Percentiles rank a stretch among this genome's conserved stretches.
Evolutionary conservation across 805 yeast genomes (phyloP).

Genomic region (Kazachstania bromeliacearum): DNA sequence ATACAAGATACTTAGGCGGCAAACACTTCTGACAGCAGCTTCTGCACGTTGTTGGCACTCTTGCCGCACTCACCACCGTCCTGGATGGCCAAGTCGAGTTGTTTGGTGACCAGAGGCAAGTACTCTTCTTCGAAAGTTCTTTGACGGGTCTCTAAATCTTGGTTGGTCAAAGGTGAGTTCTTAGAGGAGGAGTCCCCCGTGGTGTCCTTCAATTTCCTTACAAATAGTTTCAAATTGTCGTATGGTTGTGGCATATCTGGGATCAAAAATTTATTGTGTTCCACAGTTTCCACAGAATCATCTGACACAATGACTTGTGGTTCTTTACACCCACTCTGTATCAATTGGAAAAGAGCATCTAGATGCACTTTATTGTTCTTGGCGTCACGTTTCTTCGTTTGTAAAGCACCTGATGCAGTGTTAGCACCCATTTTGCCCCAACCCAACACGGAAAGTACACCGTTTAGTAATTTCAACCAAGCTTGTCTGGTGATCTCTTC

Average conservation of each 20-base stretch:
- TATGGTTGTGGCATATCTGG: slow-evolving; percentile 55
- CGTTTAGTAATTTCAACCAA: slow-evolving; percentile 61
- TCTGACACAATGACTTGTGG: not conserved
- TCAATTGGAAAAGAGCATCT: slow-evolving; percentile 34
- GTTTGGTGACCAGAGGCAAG: slow-evolving; percentile 37
- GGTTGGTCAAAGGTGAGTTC: slow-evolving; percentile 10
- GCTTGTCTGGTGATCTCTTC: slow-evolving; percentile 49
- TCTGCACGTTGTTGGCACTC: slow-evolving; percentile 30
- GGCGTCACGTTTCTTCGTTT: slow-evolving; percentile 17
- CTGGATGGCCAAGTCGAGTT: slow-evolving; percentile 42
- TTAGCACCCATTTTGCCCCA: slow-evolving; percentile 43
- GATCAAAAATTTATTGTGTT: slow-evolving; percentile 36
- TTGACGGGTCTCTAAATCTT: slow-evolving; percentile 19
- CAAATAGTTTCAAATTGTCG: slow-evolving; percentile 51
- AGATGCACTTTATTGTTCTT: slow-evolving; percentile 26
- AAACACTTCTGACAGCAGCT: too few species aligned
- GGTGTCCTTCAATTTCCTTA: slow-evolving; percentile 29
- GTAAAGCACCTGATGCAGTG: slow-evolving; percentile 13
- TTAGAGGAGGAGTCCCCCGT: not conserved
- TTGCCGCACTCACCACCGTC: slow-evolving; percentile 72
- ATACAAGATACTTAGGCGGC: too few species aligned
- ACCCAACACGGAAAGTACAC: slow-evolving; percentile 60
- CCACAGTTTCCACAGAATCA: slow-evolving; percentile 3
- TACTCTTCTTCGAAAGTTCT: slow-evolving; percentile 44
- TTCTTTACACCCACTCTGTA: slow-evolving; percentile 33